Evolutionary conservation across 768 basidiomycete species (phyloP).

Genomic region (Serendipita sp.): DNA sequence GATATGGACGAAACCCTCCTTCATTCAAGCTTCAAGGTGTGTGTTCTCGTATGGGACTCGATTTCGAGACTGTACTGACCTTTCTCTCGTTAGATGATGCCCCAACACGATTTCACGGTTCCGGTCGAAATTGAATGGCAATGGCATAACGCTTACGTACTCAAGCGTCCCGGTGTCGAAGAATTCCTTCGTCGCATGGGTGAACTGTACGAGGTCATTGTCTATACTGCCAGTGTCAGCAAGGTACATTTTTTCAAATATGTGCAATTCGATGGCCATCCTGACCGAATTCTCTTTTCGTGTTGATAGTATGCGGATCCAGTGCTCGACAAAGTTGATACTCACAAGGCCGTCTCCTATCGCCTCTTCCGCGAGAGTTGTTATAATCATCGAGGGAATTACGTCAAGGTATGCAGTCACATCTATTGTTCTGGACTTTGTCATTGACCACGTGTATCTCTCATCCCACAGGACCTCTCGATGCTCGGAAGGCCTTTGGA

Average conservation of each 20-base stretch:
- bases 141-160: constrained; percentile 97
- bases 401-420: constrained; percentile 64
- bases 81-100: constrained; percentile 3
- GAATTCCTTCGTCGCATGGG: constrained; percentile 97
- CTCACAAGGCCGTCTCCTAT: constrained; percentile 82
- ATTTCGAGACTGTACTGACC: neutral
- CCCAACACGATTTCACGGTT: constrained; percentile 67
- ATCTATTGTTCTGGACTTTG: neutral
- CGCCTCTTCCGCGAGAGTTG: constrained; percentile 95
- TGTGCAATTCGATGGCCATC: constrained; percentile 4
- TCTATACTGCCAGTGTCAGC: constrained; percentile 94
- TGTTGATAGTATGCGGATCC: constrained; percentile 85
- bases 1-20: constrained; percentile 96
- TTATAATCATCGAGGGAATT: constrained; percentile 97
- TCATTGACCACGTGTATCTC: neutral
- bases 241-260: constrained; percentile 41
- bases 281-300: constrained; percentile 8
- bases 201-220: constrained; percentile 92
- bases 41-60: constrained; percentile 4
- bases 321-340: constrained; percentile 90
- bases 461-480: constrained; percentile 64
- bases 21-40: constrained; percentile 95
- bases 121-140: constrained; percentile 98
- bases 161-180: constrained; percentile 97
- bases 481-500: constrained; percentile 88